A percentile compares a stretch with the other conserved stretches of the same genome.
Evolutionary conservation across 257 asterid genomes (phyloP).

Genomic region (Forsythia viridissima): DNA sequence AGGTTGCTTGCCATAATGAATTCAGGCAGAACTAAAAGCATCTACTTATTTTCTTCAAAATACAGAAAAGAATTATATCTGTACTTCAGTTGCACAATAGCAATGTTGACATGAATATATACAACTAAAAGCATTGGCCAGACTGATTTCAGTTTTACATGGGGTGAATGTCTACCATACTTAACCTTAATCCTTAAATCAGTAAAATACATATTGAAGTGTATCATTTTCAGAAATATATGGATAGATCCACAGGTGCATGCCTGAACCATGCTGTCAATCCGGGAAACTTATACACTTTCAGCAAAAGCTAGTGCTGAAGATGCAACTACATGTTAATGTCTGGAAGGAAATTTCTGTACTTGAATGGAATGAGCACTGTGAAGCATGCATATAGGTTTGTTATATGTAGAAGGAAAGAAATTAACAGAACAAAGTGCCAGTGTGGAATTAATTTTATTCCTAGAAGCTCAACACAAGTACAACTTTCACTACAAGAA

Average conservation of each 20-base stretch:
- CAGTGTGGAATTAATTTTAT: constrained; percentile 16
- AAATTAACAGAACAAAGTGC: neutral
- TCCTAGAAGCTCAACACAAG: constrained; percentile 8
- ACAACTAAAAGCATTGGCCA: neutral
- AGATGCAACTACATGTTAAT: neutral
- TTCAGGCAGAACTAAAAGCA: neutral
- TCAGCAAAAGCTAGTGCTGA: neutral
- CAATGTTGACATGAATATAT: neutral
- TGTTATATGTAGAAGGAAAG: neutral
- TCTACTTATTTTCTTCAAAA: neutral
- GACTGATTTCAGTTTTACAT: neutral
- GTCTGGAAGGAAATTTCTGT: neutral
- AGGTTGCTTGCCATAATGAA: neutral
- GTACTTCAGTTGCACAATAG: neutral
- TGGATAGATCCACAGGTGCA: neutral
- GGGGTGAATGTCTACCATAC: neutral
- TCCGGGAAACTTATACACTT: neutral
- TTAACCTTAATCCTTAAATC: neutral
- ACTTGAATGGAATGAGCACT: neutral
- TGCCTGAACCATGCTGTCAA: neutral
- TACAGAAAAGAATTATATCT: neutral
- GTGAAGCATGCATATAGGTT: neutral
- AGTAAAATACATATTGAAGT: neutral
- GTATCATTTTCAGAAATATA: neutral
- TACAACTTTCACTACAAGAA: neutral